A percentile compares a stretch with the other conserved stretches of the same genome.
Conservation (phyloP, 441 rosid species). For the Gossypium schwendimanii region DNA sequence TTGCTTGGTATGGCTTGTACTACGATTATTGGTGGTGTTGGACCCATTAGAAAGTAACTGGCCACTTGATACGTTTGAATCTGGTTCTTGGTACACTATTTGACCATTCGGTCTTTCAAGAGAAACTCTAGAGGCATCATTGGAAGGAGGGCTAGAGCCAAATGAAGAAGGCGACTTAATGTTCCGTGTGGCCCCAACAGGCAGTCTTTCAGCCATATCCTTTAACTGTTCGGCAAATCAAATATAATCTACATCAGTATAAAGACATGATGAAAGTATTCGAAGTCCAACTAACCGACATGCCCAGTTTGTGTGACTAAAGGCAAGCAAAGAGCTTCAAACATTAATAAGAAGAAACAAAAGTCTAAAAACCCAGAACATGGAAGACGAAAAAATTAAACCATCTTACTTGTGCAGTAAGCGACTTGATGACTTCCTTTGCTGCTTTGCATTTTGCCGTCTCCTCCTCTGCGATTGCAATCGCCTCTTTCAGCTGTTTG, state of each 20-base stretch:
- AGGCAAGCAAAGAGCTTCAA: background rate
- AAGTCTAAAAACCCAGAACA: background rate
- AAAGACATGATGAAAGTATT: background rate
- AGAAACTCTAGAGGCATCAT: constrained; percentile 38
- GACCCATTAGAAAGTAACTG: constrained; percentile 49
- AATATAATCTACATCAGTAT: constrained; percentile 8
- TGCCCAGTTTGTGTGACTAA: background rate
- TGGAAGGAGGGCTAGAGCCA: constrained; percentile 48
- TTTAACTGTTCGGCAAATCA: constrained; percentile 43
- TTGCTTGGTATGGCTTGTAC: constrained; percentile 31
- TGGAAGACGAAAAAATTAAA: constrained; percentile 3
- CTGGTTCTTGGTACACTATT: constrained; percentile 39
- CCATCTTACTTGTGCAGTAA: constrained; percentile 77
- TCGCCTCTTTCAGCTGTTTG: constrained; percentile 83
- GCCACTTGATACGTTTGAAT: constrained; percentile 34
- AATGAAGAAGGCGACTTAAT: constrained; percentile 52
- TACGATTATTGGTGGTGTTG: constrained; percentile 30
- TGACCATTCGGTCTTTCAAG: constrained; percentile 42
- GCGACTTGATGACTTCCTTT: constrained; percentile 92
- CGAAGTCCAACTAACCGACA: background rate
- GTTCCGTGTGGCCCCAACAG: constrained; percentile 54
- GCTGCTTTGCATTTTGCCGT: constrained; percentile 91
- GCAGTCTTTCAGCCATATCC: constrained; percentile 88
- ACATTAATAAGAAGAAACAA: background rate
- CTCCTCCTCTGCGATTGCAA: constrained; percentile 81